Percentiles rank a stretch among this genome's conserved stretches.
These are phyloP conservation scores for Pseudogymnoascus sp. DNA, from an alignment of 2,329 filamentous ascomycete genomes.

Conservation along the genomic window DNA sequence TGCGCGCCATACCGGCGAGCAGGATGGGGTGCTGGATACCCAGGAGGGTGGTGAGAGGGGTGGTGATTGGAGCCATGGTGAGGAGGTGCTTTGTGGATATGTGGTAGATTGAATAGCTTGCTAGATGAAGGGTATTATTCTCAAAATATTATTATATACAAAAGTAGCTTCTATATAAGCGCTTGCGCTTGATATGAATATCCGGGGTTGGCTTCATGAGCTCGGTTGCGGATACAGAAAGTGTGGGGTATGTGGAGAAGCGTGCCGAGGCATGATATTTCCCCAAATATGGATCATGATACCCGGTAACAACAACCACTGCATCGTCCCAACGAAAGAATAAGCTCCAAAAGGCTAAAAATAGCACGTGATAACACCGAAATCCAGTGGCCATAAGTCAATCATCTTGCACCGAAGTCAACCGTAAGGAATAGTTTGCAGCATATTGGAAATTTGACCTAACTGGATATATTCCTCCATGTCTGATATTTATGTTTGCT, in stretches of 20 bases:
- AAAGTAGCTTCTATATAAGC: background rate
- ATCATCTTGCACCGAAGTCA: background rate
- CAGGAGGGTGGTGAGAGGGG: conserved; percentile 70
- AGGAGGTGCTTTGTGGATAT: background rate
- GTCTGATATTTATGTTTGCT: background rate
- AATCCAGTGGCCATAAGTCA: background rate
- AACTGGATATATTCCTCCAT: background rate
- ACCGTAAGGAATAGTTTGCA: background rate
- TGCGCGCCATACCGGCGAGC: conserved; percentile 88
- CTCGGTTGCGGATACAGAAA: conserved; percentile 11
- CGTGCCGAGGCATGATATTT: conserved; percentile 1
- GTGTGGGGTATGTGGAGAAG: conserved; percentile 10
- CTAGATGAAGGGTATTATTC: conserved; percentile 1
- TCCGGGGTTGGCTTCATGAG: conserved; percentile 7
- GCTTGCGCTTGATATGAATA: background rate
- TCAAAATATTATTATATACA: background rate
- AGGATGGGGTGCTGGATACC: conserved; percentile 82
- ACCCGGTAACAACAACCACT: background rate
- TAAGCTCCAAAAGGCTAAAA: background rate
- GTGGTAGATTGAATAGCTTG: background rate
- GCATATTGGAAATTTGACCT: background rate
- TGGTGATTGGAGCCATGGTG: conserved; percentile 49
- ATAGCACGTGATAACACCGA: background rate
- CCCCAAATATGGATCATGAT: conserved; percentile 25
- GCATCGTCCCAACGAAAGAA: background rate